Evolutionary conservation across 169 alveolate genomes (phyloP).

Genomic region (Blepharisma undulans): DNA sequence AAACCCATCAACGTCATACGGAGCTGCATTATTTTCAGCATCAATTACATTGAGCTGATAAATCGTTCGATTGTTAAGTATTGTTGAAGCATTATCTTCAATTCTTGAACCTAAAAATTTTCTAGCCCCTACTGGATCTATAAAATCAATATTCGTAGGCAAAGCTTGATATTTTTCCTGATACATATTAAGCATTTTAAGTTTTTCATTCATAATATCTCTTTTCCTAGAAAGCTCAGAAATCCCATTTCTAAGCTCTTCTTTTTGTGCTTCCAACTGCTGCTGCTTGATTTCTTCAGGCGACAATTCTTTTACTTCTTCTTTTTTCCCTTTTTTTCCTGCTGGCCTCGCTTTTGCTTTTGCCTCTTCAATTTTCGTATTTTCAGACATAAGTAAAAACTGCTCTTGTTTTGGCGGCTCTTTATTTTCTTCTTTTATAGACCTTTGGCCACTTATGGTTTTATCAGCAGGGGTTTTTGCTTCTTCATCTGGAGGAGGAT

Average conservation of each 20-base stretch:
- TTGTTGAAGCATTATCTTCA: conserved; percentile 49
- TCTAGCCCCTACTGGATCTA: conserved; percentile 53
- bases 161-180: background rate
- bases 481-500: conserved; percentile 46
- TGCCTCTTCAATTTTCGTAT: conserved; percentile 43
- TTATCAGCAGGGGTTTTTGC: conserved; percentile 40
- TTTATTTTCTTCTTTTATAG: conserved; percentile 11
- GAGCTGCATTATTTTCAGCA: conserved; percentile 28
- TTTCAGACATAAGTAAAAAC: background rate
- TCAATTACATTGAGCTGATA: conserved; percentile 41
- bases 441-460: background rate
- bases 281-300: conserved; percentile 44
- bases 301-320: conserved; percentile 38
- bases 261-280: conserved; percentile 21
- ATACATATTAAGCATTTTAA: background rate
- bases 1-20: conserved; percentile 53
- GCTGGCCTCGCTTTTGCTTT: conserved; percentile 27
- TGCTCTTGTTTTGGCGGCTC: conserved; percentile 40
- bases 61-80: conserved; percentile 48
- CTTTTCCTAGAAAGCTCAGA: background rate
- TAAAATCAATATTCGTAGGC: conserved; percentile 46
- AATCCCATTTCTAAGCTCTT: background rate
- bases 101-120: conserved; percentile 49
- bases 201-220: conserved; percentile 14
- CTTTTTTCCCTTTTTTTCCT: conserved; percentile 37